Base-by-base conservation (phyloP, 192 early-diverging fungal genomes). In the Coemansia sp. region DNA sequence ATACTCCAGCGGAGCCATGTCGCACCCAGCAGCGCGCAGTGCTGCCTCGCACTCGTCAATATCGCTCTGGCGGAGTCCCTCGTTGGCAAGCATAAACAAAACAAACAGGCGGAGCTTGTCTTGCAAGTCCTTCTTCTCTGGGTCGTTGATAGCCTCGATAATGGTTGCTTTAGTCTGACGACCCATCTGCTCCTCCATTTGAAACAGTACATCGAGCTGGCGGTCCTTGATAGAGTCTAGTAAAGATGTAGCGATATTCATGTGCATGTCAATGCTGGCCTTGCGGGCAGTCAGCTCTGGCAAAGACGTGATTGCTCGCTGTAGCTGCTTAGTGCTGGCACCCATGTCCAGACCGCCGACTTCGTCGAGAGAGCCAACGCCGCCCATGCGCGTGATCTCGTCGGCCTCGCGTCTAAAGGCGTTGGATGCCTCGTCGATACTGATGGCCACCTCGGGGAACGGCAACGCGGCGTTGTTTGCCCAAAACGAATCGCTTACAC, bases 361-460 rank as follows among this genome's bases (percentile, higher is more conserved):
- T 20, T 84, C 86, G 73, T 85, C 89, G 74, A 87, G 73, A 63
- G 89, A 86, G 71, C 82, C 83, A 41, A 98, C 93, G 27, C 96
- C 96, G 64, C 89, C 90, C 70, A 92, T 87, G 40, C 87, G 84
- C 2, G 95, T 97, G 24, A 99, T 90, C 59, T 92, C 90, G 16
- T 97, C 94, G 0, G 96, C 95, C 69, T 99, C 95, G 66, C 87
- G 87, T 80, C 98, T 98, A 81, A 98, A 99, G 38, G 90, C 88
- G 65, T 92, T 97, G 22, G 95, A 87, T 69, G 95, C 96, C 24
- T 87, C 86, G 78, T 95, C 95, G 67, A 99, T 94, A 74, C 94
- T 90, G 81, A 96, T 94, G 45, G 96, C 98, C 10, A 98, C 98
- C 71, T 97, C 90, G 16, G 96, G 98, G 77, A 99, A 98, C 38